Evolutionary conservation across 1,284 basidiomycete genomes (phyloP), one percentile per base, ranked within the genome.

Genomic region (Volvariella surrecta): DNA sequence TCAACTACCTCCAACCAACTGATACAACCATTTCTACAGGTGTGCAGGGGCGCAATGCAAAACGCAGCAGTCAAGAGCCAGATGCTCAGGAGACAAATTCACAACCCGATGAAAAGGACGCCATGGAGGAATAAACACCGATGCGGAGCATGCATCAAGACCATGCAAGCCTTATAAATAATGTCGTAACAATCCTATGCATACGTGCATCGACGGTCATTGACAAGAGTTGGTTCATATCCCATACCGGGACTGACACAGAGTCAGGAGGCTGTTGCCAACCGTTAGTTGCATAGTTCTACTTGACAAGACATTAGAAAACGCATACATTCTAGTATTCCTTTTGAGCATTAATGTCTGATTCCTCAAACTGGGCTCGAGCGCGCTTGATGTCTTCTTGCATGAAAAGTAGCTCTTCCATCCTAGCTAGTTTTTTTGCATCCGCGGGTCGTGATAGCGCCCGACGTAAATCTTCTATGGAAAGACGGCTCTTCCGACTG

Each of bases 351-450:
- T 68, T 71, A 51, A 78, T 70, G 50, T 83, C 79, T 39, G 71
- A 67, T 47, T 83, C 82, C 40, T 81, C 76, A 50, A 89, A 89
- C 57, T 88, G 80, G 7, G 81, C 79, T 35, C 87, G 74, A 8
- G 89, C 89, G n/a, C 87, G 79, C 56, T 89, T 88, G 63, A 92
- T 91, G 52, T 90, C 89, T 58, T 91, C 88, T 57, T 91, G 87
- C 82, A 91, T 89, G 68, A 90, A 89, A 21, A 92, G 59, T 30
- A 93, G 66, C 59, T 93, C 89, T 59, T 93, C 89, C 77, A 92
- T 82, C 48, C 89, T 72, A 19, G 88, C 87, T 24, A 93, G 74
- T 57, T 92, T 92, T 63, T 89, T 90, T 22, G 83, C 79, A 54
- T 91, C 87, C 13, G 84, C 83, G 1, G 83, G 80, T 40, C 79